Evolutionary conservation across 2,329 filamentous ascomycete species (phyloP), one percentile per base, ranked within the genome.

Genomic region (Clonostachys byssicola): DNA sequence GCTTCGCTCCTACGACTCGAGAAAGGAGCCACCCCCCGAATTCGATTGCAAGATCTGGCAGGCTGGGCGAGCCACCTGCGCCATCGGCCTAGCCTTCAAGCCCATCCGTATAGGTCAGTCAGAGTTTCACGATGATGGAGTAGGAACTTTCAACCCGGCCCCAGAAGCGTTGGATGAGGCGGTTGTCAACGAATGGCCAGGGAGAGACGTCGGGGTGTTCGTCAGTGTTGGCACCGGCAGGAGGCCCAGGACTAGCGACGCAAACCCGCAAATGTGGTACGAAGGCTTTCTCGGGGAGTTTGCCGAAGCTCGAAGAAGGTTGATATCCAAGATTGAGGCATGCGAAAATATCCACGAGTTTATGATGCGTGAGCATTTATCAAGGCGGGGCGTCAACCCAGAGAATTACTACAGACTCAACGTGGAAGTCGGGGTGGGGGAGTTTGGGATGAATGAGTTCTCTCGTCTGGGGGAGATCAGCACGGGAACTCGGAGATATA

Each of bases 361-460:
- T 56, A 95, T 97, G 91, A 70, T 87, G 49, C 83, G 81, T 49
- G 88, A 95, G 43, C 82, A 92, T 54, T 74, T 97, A 18, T 70
- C 80, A 7, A 88, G 85, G 63, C 83, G 91, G 34, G 83, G 86
- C 23, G 89, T 97, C 50, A 92, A 88, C 57, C 80, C 82, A 45
- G 92, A 96, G 49, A 89, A 95, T 63, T 99, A 99, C 71, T 95
- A 91, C 64, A 87, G 94, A 8, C 74, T 97, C n/a, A 99, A 99
- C 54, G 94, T 97, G 39, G 92, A 97, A 61, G 85, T 96, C 14
- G 94, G 92, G 2, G 92, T 97, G 4, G 92, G 92, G 46, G 94
- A 97, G 61, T 97, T 96, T 63, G 92, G 89, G 45, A 97, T 99
- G 91, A 99, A 97, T 62, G 94, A 97, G 64, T 99, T 94, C 94